Conservation (phyloP, 805 yeast genomes). For the Starmerella cellae region DNA sequence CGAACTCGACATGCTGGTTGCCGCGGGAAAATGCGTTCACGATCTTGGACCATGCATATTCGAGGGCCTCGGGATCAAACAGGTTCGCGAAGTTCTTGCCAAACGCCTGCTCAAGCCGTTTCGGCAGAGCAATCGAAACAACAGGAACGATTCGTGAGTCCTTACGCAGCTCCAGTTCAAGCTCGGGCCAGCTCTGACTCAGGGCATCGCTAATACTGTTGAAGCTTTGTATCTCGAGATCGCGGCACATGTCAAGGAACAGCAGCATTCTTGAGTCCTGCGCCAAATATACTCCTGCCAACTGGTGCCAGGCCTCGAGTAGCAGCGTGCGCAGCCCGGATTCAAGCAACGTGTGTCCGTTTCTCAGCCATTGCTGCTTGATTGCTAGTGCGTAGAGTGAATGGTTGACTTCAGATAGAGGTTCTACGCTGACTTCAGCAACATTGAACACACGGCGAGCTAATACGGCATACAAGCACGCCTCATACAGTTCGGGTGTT, state of each 20-base stretch:
- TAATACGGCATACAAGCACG: neutral
- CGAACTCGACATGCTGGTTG: conserved; percentile 10
- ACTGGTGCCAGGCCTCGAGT: conserved; percentile 7
- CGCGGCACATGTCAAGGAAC: conserved; percentile 1
- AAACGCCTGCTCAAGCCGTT: neutral
- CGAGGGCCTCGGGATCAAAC: conserved; percentile 3
- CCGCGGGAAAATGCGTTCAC: conserved; percentile 3
- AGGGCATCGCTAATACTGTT: neutral
- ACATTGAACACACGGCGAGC: neutral
- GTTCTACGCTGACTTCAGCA: neutral
- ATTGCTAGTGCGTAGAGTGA: neutral
- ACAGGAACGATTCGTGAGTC: neutral
- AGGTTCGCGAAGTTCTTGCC: conserved; percentile 2
- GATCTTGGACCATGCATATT: conserved; percentile 5
- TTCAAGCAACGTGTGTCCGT: conserved; percentile 5
- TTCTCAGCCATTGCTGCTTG: neutral
- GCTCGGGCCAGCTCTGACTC: neutral
- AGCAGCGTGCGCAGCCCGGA: conserved; percentile 5
- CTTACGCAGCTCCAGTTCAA: too few species aligned
- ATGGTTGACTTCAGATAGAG: neutral
- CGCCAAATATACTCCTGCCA: conserved; percentile 15
- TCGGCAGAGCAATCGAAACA: neutral
- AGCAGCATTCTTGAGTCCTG: conserved; percentile 16
- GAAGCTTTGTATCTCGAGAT: neutral
- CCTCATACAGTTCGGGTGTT: neutral